These are phyloP conservation scores for Fomitiporia mediterranea DNA, from an alignment of 1,284 basidiomycete species.

Conservation along the genomic window DNA sequence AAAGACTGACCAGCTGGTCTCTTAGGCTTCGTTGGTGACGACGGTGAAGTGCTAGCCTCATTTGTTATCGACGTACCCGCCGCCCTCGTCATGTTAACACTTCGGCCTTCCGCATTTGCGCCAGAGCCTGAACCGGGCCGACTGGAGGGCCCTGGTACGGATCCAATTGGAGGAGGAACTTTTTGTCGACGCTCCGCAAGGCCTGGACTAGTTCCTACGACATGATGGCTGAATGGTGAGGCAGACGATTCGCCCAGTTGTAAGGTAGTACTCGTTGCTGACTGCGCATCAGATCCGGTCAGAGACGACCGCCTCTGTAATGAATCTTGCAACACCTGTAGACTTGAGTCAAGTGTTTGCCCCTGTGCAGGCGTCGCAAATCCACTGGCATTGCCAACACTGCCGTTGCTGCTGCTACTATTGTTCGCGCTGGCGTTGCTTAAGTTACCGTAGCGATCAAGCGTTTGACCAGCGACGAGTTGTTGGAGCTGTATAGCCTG, in stretches of 20 bases:
- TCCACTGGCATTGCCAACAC: background rate
- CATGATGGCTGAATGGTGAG: background rate
- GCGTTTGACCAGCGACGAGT: slow-evolving; percentile 7
- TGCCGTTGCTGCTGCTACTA: background rate
- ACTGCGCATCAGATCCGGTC: background rate
- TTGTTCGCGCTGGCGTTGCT: background rate
- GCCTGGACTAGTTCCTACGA: background rate
- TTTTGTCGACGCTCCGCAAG: slow-evolving; percentile 13
- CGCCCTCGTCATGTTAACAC: background rate
- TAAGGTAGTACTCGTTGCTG: background rate
- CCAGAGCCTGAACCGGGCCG: background rate
- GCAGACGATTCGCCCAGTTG: background rate
- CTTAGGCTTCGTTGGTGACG: background rate
- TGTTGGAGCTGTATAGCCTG: slow-evolving; percentile 15
- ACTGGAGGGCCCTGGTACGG: background rate
- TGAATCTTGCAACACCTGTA: slow-evolving; percentile 1
- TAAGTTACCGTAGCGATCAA: slow-evolving; percentile 1
- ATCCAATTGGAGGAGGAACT: slow-evolving; percentile 5
- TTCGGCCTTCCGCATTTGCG: background rate
- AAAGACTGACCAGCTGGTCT: background rate
- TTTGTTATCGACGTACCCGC: background rate
- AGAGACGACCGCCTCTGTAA: background rate
- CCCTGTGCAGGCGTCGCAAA: background rate
- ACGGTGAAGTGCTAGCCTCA: background rate
- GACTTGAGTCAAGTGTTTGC: background rate